phyloP scores from a whole-genome alignment of 2,329 filamentous ascomycete species.

The Neopestalotiopsis rosae region DNA sequence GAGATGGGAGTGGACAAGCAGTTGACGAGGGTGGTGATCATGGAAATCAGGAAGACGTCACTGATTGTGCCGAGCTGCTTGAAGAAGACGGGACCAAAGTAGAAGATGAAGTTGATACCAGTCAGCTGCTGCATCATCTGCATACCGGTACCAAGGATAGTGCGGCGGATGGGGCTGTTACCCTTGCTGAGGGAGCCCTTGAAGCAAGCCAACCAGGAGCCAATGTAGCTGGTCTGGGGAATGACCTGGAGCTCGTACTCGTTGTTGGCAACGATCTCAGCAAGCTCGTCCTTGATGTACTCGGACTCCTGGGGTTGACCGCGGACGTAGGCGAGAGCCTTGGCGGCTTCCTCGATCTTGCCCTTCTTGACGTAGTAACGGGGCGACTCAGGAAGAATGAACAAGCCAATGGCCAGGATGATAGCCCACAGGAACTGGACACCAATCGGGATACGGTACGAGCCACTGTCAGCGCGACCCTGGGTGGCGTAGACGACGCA shows the following conservation, averaged over 20 bases:
- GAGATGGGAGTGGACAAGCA: conserved; percentile 84
- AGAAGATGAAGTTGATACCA: conserved; percentile 91
- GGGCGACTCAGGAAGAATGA: conserved; percentile 66
- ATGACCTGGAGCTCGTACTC: conserved; percentile 70
- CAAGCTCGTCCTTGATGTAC: conserved; percentile 71
- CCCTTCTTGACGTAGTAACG: conserved; percentile 75
- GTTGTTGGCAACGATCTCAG: conserved; percentile 77
- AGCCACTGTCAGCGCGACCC: conserved; percentile 60
- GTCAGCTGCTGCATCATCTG: conserved; percentile 65
- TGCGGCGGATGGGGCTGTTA: conserved; percentile 63
- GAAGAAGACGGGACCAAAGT: conserved; percentile 87
- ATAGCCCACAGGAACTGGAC: conserved; percentile 65
- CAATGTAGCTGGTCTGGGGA: conserved; percentile 60
- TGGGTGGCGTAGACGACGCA: conserved; percentile 73
- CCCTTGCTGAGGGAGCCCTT: conserved; percentile 59
- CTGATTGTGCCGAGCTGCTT: conserved; percentile 75
- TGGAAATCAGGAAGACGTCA: conserved; percentile 81
- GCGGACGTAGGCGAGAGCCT: conserved; percentile 64
- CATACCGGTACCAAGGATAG: conserved; percentile 59
- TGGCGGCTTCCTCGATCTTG: conserved; percentile 62
- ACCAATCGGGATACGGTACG: conserved; percentile 74
- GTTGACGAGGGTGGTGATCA: conserved; percentile 89
- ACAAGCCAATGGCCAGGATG: conserved; percentile 42
- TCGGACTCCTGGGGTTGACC: conserved; percentile 69
- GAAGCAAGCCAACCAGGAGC: conserved; percentile 65